phyloP scores from a whole-genome alignment of 2,329 filamentous ascomycete species.

The Colletotrichum sp. region DNA sequence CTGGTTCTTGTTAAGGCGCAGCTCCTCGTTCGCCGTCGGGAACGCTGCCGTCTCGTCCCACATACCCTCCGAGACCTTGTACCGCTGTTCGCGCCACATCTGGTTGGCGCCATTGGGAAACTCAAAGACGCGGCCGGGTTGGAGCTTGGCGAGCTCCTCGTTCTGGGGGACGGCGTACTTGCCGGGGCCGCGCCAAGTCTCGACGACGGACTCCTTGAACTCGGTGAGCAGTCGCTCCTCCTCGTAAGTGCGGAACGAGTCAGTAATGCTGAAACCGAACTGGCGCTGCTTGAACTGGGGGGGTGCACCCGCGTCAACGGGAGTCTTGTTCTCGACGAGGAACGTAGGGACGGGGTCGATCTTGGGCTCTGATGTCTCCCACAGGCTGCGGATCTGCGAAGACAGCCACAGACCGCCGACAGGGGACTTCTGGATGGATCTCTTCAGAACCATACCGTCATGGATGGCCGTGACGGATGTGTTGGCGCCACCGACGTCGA shows the following conservation, averaged over 20 bases:
- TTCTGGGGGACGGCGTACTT: slow-evolving; percentile 70
- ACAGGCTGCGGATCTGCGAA: slow-evolving; percentile 82
- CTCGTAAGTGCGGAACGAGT: slow-evolving; percentile 81
- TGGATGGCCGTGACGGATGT: slow-evolving; percentile 90
- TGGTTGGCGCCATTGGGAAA: slow-evolving; percentile 98
- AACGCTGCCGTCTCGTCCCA: slow-evolving; percentile 86
- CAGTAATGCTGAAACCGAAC: slow-evolving; percentile 65
- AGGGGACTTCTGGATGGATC: slow-evolving; percentile 84
- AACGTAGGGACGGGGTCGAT: slow-evolving; percentile 83
- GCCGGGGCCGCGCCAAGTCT: slow-evolving; percentile 86
- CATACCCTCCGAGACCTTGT: slow-evolving; percentile 83
- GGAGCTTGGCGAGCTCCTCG: slow-evolving; percentile 74
- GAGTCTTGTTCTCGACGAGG: slow-evolving; percentile 83
- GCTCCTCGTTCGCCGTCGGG: slow-evolving; percentile 39
- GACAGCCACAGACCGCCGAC: slow-evolving; percentile 91
- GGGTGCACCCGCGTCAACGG: slow-evolving; percentile 85
- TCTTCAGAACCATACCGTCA: slow-evolving; percentile 92
- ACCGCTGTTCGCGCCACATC: slow-evolving; percentile 89
- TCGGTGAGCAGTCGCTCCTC: slow-evolving; percentile 93
- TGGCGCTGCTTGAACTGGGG: slow-evolving; percentile 77
- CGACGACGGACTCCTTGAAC: slow-evolving; percentile 97
- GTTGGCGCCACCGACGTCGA: slow-evolving; percentile 89
- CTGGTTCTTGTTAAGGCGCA: slow-evolving; percentile 68
- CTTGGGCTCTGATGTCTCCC: slow-evolving; percentile 71
- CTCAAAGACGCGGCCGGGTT: slow-evolving; percentile 88